phyloP scores from a whole-genome alignment of 2,329 filamentous ascomycete species.

The Aspergillus ochraceoroseus region DNA sequence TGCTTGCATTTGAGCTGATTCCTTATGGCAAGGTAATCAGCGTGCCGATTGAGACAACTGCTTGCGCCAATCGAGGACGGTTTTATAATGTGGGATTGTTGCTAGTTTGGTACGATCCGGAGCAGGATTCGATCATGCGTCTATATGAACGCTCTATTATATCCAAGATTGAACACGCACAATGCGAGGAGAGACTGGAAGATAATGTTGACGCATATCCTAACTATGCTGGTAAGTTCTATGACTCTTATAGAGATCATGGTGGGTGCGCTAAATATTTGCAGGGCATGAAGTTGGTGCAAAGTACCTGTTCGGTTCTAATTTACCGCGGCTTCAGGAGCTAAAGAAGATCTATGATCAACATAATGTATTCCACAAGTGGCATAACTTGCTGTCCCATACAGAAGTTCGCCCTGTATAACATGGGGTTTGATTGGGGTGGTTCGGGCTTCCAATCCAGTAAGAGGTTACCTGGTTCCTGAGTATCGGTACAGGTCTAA shows the following conservation, averaged over 20 bases:
- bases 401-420: background rate
- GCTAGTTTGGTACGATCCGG: conserved; percentile 11
- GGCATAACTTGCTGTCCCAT: conserved; percentile 4
- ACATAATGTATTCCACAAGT: conserved; percentile 15
- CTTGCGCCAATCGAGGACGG: conserved; percentile 11
- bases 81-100: conserved; percentile 10
- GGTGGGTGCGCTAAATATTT: background rate
- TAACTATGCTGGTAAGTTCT: conserved; percentile 13
- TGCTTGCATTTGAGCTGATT: conserved; percentile 10
- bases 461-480: too few species aligned
- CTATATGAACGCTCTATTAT: conserved; percentile 1
- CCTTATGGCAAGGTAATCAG: conserved; percentile 7
- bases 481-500: too few species aligned
- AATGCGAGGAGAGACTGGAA: background rate
- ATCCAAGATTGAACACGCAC: background rate
- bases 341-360: conserved; percentile 17
- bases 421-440: too few species aligned
- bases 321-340: conserved; percentile 9
- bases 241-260: background rate
- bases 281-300: conserved; percentile 6
- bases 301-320: conserved; percentile 2
- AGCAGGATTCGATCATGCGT: conserved; percentile 2
- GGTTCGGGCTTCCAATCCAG: too few species aligned
- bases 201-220: conserved; percentile 1
- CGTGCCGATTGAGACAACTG: conserved; percentile 10